Evolutionary conservation across 129 eudicot species (phyloP).

Genomic region (Chrysanthemum lavandulifolium): DNA sequence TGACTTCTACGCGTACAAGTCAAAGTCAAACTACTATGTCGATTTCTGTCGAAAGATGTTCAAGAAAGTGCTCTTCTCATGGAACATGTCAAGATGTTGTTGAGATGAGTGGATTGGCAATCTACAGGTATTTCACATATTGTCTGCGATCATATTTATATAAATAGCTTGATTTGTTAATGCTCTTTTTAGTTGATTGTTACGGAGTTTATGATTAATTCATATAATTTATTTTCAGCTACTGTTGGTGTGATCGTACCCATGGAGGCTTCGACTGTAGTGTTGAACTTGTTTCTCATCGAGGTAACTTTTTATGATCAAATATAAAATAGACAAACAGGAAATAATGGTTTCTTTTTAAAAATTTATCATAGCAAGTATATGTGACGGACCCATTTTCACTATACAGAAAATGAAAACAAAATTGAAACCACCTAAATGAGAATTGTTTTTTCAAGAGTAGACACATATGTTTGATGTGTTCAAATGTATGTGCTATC

Average conservation of each 20-base stretch:
- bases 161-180: slow-evolving; percentile 7
- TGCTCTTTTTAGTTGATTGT: background rate
- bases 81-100: slow-evolving; percentile 62
- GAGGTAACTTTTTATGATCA: slow-evolving; percentile 43
- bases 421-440: no score
- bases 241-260: slow-evolving; percentile 74
- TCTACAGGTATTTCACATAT: slow-evolving; percentile 61
- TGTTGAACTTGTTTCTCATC: slow-evolving; percentile 63
- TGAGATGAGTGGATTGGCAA: slow-evolving; percentile 58
- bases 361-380: no score
- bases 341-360: background rate
- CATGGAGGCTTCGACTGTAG: slow-evolving; percentile 97
- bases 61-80: slow-evolving; percentile 68
- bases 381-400: background rate
- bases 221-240: slow-evolving; percentile 40
- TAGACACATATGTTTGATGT: slow-evolving; percentile 20
- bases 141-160: background rate
- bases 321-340: background rate
- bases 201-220: background rate
- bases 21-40: slow-evolving; percentile 48
- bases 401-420: no score
- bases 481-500: no score
- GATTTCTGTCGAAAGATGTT: slow-evolving; percentile 78
- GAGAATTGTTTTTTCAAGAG: no score
- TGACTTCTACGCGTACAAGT: slow-evolving; percentile 27